Percentiles rank a stretch among this genome's conserved stretches.
phyloP scores from a whole-genome alignment of 2,329 filamentous ascomycete species.

The Fusarium circinatum region DNA sequence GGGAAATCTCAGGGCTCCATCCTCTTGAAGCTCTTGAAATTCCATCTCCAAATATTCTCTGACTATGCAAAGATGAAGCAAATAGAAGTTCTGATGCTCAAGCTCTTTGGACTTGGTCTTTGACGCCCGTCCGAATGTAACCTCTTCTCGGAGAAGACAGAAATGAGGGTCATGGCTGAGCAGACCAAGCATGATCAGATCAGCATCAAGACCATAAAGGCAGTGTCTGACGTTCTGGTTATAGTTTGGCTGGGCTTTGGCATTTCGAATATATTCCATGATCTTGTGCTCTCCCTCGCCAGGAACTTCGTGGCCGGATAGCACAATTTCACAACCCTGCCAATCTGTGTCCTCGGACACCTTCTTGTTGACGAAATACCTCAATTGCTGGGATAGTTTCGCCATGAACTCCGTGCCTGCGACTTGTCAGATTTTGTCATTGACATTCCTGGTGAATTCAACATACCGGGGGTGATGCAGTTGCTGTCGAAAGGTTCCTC shows the following conservation, averaged over 20 bases:
- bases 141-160: constrained; percentile 94
- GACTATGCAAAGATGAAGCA: constrained; percentile 97
- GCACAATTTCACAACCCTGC: constrained; percentile 95
- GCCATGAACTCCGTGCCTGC: constrained; percentile 93
- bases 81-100: constrained; percentile 98
- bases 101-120: constrained; percentile 94
- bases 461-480: constrained; percentile 88
- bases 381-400: constrained; percentile 90
- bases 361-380: constrained; percentile 99
- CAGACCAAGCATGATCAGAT: constrained; percentile 97
- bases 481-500: constrained; percentile 98
- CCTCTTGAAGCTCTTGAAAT: constrained; percentile 88
- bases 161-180: constrained; percentile 99
- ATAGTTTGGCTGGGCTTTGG: constrained; percentile 94
- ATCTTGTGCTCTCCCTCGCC: constrained; percentile 99
- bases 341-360: constrained; percentile 96
- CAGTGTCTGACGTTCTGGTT: constrained; percentile 95
- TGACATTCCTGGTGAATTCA: too few species aligned
- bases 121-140: constrained; percentile 91
- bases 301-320: constrained; percentile 97
- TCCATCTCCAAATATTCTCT: constrained; percentile 96
- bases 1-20: constrained; percentile 75
- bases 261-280: constrained; percentile 99
- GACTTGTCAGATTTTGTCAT: constrained; percentile 25
- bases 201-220: constrained; percentile 95